These are phyloP conservation scores for Suillus plorans DNA, from an alignment of 768 basidiomycete genomes.

Conservation along the genomic window DNA sequence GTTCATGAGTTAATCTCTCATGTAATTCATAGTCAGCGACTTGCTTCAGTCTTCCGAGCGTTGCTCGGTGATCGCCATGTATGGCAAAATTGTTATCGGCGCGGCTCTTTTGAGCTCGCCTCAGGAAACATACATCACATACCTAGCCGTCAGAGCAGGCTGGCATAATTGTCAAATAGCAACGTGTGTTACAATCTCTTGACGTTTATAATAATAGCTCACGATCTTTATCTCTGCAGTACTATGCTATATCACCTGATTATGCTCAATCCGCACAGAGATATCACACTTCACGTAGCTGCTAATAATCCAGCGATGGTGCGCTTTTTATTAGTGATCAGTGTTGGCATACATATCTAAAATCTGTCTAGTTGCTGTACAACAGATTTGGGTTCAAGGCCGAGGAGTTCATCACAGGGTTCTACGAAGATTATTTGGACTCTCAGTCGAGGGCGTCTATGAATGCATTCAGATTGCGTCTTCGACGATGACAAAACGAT, in stretches of 20 bases:
- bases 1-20: conserved; percentile 1
- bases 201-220: neutral
- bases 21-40: conserved; percentile 54
- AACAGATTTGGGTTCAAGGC: conserved; percentile 89
- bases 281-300: conserved; percentile 83
- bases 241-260: conserved; percentile 80
- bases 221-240: conserved; percentile 32
- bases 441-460: conserved; percentile 68
- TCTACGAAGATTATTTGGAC: conserved; percentile 80
- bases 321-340: conserved; percentile 2
- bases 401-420: conserved; percentile 79
- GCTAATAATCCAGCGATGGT: conserved; percentile 82
- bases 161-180: conserved; percentile 83
- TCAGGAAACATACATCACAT: conserved; percentile 80
- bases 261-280: conserved; percentile 65
- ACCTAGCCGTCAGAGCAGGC: conserved; percentile 72
- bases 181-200: conserved; percentile 43
- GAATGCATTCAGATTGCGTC: conserved; percentile 76
- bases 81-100: conserved; percentile 71
- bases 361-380: conserved; percentile 60
- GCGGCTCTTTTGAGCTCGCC: conserved; percentile 77
- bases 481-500: conserved; percentile 48
- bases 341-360: conserved; percentile 9
- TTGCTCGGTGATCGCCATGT: conserved; percentile 74
- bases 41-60: conserved; percentile 64